Percentiles rank a stretch among this genome's conserved stretches.
Conservation (phyloP, 140 eudicot genomes). For the Erigeron philadelphicus region DNA sequence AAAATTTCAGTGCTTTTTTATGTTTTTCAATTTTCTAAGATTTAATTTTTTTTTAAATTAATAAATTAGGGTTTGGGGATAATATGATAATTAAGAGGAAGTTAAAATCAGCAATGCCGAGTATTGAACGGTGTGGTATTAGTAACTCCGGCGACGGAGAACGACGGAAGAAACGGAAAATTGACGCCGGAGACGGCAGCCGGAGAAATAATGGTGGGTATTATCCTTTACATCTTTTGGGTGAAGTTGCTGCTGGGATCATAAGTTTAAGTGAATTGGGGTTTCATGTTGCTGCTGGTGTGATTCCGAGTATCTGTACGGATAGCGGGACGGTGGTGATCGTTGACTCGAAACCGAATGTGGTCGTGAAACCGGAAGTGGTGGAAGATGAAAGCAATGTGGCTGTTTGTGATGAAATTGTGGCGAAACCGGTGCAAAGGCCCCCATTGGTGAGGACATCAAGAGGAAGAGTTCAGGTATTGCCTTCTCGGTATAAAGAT, state of each 20-base stretch:
- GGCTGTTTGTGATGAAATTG: slow-evolving; percentile 23
- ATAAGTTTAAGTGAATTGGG: slow-evolving; percentile 53
- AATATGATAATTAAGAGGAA: slow-evolving; percentile 77
- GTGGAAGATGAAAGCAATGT: slow-evolving; percentile 23
- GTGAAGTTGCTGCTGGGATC: slow-evolving; percentile 71
- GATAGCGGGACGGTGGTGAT: slow-evolving; percentile 34
- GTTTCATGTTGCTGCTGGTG: slow-evolving; percentile 35
- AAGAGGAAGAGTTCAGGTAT: slow-evolving; percentile 89
- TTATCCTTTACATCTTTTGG: slow-evolving; percentile 78
- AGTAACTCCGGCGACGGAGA: slow-evolving; percentile 44
- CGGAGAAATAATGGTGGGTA: slow-evolving; percentile 26
- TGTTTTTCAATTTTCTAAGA: not conserved
- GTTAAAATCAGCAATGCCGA: slow-evolving; percentile 98
- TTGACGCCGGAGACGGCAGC: slow-evolving; percentile 22
- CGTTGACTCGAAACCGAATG: slow-evolving; percentile 36
- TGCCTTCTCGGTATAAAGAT: slow-evolving; percentile 87
- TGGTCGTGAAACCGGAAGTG: not conserved
- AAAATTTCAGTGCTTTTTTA: not conserved
- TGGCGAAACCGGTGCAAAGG: slow-evolving; percentile 37
- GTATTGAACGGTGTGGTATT: slow-evolving; percentile 70
- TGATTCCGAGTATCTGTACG: slow-evolving; percentile 27
- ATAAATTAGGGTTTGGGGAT: slow-evolving; percentile 38
- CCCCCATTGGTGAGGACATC: slow-evolving; percentile 92
- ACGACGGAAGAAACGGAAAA: slow-evolving; percentile 53
- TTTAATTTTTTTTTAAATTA: slow-evolving; percentile 15